A percentile compares a stretch with the other conserved stretches of the same genome.
These are phyloP conservation scores for Apiospora hydei DNA, from an alignment of 2,329 filamentous ascomycete genomes.

Conservation along the genomic window DNA sequence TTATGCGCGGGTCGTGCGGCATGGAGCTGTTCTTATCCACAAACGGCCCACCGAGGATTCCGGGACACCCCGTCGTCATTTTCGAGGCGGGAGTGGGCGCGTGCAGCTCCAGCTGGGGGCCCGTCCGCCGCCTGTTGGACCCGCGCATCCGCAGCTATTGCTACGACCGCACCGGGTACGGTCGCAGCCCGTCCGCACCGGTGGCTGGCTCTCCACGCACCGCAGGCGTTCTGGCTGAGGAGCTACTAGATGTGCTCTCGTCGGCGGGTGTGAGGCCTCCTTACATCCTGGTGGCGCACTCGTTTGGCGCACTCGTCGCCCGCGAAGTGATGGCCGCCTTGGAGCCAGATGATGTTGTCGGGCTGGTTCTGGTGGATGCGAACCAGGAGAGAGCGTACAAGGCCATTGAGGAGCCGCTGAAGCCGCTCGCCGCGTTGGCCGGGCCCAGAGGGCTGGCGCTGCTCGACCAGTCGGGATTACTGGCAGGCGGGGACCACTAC, in stretches of 20 bases:
- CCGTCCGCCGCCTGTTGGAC: slow-evolving; percentile 23
- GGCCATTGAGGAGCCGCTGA: not conserved
- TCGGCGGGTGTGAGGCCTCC: not conserved
- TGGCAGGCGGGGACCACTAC: slow-evolving; percentile 9
- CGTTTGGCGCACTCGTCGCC: slow-evolving; percentile 5
- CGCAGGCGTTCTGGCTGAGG: not conserved
- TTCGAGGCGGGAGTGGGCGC: slow-evolving; percentile 25
- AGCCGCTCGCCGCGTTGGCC: not conserved
- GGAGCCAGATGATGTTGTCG: not conserved
- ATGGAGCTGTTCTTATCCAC: not conserved
- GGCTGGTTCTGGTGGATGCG: not conserved
- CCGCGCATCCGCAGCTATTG: slow-evolving; percentile 25
- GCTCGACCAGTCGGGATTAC: not conserved
- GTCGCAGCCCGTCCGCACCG: slow-evolving; percentile 1
- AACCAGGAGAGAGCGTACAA: slow-evolving; percentile 2
- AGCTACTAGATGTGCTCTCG: not conserved
- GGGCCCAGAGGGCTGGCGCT: not conserved
- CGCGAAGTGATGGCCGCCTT: not conserved
- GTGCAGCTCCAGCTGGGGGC: slow-evolving; percentile 25
- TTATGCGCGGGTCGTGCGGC: not conserved
- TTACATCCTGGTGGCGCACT: slow-evolving; percentile 9
- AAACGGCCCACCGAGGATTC: not conserved
- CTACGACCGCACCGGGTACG: slow-evolving; percentile 28
- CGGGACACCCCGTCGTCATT: slow-evolving; percentile 25
- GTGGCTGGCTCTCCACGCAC: not conserved